Evolutionary conservation across 192 early-diverging fungal genomes (phyloP), one percentile per base, ranked within the genome.

Genomic region (Kickxella alabastrina): DNA sequence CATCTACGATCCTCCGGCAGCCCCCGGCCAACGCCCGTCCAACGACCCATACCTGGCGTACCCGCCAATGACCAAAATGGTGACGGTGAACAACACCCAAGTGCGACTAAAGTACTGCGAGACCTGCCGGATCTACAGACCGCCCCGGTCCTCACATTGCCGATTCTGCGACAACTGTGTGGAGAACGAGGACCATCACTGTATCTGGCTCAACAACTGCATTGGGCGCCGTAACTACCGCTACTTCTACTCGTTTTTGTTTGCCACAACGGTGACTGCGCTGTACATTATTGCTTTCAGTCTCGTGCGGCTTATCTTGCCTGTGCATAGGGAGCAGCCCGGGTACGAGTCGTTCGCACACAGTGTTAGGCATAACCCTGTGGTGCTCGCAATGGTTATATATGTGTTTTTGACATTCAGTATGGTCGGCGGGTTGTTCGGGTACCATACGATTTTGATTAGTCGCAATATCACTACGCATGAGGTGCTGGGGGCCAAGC

Each of bases 201-300:
- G 95, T 62, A 87, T 91, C 21, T 97, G 93, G 93, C 85, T 90
- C 7, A 91, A 87, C 57, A 94, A 91, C 68, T 95, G 93, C 65
- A 82, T 97, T 38, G 95, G 95, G 4, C 80, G 81, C 26, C 69
- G 87, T 47, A 90, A 90, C 67, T 89, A 89, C 64, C 80, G 83
- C 13, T 82, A 85, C 35, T 97, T 97, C 54, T 87, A 92, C 59
- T 80, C 80, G 12, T 92, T 93, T 49, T 69, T 92, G 6, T 35
- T 79, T 24, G 61, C 79, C 0, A 68, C 77, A n/a, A 82, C 82
- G 4, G 3, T 83, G n/a, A 41, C 93, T 51, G 76, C 81, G 35
- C 8, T 80, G 45, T 82, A 85, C 57, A 74, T 87, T 14, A 44
- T 84, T 46, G 64, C 78, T 1, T 84, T 86, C 40, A 72, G 76